Base-by-base conservation (phyloP, 345 rosid species). In the Eucalyptus regnans region DNA sequence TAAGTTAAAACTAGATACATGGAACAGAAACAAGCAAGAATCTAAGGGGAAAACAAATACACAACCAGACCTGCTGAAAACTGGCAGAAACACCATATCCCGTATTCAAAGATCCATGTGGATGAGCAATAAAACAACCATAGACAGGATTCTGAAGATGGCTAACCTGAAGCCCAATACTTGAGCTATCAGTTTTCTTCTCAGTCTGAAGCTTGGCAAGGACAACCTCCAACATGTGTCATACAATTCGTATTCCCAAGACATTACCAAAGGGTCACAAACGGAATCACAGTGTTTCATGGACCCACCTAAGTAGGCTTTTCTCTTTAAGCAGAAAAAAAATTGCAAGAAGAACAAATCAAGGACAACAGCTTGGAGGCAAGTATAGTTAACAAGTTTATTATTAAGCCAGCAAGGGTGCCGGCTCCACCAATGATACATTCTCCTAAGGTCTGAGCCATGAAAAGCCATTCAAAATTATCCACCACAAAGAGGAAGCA, bases 191-290 rank as follows among this genome's bases (percentile, higher is more conserved):
- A 41, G 93, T 89, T 92, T 93, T 98, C 90, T 93, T 96, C 88
- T 96, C 99, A 62, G 95, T 84, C 92, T 96, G 98, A 86, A 99
- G 99, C 93, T 93, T 97, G 87, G 99, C 99, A 89, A 98, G 96
- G 89, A 96, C 99, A 87, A 97, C 99, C 91, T 98, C 99, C 94
- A 95, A 92, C 12, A 86, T 86, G 83, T 96, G 97, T 89, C 99
- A 98, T 97, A 93, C 88, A 87, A 90, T 92, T 81, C 71, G 20
- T 50, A 33, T 16, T 68, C 22, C 43, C 80, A 31, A 16, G 43
- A 68, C 80, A 31, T 68, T 68, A 31, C 18, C 80, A 68, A 66
- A 66, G 23, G 79, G 7, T 66, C 79, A 66, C 79, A 16, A 31
- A 33, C 12, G 5, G 17, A 68, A 68, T 68, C 44, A 33, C 23